phyloP scores from a whole-genome alignment of 768 basidiomycete genomes.

The Leccinum rimulosum region DNA sequence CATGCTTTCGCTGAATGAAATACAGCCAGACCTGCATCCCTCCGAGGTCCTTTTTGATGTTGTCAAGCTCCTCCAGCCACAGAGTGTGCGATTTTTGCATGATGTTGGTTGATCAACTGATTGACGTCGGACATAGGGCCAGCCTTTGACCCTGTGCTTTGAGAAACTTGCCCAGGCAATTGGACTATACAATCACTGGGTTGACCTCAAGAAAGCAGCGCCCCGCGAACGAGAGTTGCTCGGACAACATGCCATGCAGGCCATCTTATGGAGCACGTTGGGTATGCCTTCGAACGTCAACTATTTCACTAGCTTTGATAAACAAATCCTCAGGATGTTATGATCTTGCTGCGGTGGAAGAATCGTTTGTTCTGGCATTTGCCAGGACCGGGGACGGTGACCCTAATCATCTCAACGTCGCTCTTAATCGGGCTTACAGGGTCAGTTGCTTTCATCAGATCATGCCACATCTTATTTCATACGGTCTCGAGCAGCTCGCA shows the following conservation, averaged over 20 bases:
- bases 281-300: conserved; percentile 40
- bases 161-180: conserved; percentile 63
- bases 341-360: conserved; percentile 61
- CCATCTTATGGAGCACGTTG: conserved; percentile 65
- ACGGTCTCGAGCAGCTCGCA: conserved; percentile 46
- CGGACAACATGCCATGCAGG: conserved; percentile 72
- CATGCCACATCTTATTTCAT: conserved; percentile 7
- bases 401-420: conserved; percentile 57
- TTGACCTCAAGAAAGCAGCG: conserved; percentile 51
- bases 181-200: conserved; percentile 70
- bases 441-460: conserved; percentile 36
- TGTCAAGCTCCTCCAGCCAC: conserved; percentile 67
- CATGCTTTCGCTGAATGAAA: conserved; percentile 61
- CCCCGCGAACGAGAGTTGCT: conserved; percentile 61
- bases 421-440: conserved; percentile 66
- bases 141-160: conserved; percentile 69
- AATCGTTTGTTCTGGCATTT: conserved; percentile 68
- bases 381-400: conserved; percentile 55
- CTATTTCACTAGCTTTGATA: conserved; percentile 2
- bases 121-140: conserved; percentile 45
- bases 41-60: conserved; percentile 76
- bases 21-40: conserved; percentile 74
- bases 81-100: conserved; percentile 44
- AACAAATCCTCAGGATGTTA: conserved; percentile 53
- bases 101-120: conserved; percentile 7